Conservation (phyloP, 179 eudicot species). For the Spergularia azorica region DNA sequence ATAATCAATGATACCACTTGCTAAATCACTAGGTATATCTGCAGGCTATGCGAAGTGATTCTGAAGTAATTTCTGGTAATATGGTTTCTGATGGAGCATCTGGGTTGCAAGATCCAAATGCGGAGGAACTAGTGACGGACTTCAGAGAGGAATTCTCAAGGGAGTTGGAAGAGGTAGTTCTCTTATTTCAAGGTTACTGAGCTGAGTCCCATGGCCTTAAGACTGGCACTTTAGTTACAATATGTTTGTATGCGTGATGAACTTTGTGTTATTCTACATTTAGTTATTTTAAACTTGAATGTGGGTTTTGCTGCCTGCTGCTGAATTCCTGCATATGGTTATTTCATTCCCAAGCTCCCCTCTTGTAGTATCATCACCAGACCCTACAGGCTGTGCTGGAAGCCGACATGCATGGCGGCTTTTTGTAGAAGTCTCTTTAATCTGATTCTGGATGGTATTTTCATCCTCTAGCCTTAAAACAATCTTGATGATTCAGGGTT, state of each 20-base stretch:
- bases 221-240: neutral
- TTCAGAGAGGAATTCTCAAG: slow-evolving; percentile 76
- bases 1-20: neutral
- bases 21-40: slow-evolving; percentile 3
- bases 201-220: neutral
- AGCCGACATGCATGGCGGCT: slow-evolving; percentile 5
- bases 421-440: neutral
- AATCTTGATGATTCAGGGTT: too few relatives aligned
- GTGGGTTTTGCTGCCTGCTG: slow-evolving; percentile 9
- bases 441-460: too few relatives aligned
- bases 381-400: neutral
- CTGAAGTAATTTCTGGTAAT: slow-evolving; percentile 29
- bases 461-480: too few relatives aligned
- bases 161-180: slow-evolving; percentile 76
- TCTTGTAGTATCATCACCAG: neutral
- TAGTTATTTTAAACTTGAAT: neutral
- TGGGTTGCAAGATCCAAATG: slow-evolving; percentile 52
- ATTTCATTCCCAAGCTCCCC: neutral
- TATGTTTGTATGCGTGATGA: neutral
- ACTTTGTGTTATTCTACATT: neutral
- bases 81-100: slow-evolving; percentile 48
- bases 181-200: neutral
- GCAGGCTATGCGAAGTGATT: slow-evolving; percentile 58
- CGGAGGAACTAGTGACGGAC: slow-evolving; percentile 55
- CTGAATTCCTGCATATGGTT: neutral